Conservation (phyloP, 345 rosid genomes). For the Erucastrum elatum region DNA sequence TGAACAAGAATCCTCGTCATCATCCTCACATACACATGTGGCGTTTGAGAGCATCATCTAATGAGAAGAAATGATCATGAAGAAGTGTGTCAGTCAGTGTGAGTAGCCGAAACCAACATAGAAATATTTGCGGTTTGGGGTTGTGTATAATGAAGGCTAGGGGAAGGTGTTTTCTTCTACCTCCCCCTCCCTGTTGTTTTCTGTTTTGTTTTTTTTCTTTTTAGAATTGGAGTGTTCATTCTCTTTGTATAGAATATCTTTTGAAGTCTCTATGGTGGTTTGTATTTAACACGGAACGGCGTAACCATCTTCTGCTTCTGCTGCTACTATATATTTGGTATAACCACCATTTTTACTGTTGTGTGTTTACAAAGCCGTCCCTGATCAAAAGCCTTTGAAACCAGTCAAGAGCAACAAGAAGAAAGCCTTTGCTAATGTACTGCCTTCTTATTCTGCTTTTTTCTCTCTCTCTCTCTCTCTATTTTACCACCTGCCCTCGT, state of each 20-base stretch:
- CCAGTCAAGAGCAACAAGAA: too few species aligned
- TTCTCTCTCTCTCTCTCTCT: too few species aligned
- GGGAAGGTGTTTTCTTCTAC: slow-evolving; percentile 1
- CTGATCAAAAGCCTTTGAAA: too few species aligned
- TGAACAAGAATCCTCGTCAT: neutral
- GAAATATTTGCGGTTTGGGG: neutral
- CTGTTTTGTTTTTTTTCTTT: neutral
- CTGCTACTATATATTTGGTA: too few species aligned
- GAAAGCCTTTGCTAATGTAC: too few species aligned
- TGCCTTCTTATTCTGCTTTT: too few species aligned
- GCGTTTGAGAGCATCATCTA: neutral
- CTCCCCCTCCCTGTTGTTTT: neutral
- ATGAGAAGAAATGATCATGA: neutral
- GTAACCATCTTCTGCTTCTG: neutral
- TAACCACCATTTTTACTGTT: too few species aligned
- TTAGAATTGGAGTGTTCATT: neutral
- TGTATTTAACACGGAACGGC: neutral
- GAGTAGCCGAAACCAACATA: neutral
- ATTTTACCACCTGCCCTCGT: too few species aligned
- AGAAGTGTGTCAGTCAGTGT: neutral
- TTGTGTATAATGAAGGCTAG: neutral
- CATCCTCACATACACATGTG: neutral
- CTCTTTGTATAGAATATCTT: neutral
- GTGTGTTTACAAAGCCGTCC: too few species aligned
- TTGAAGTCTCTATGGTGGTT: neutral